A percentile compares a stretch with the other conserved stretches of the same genome.
phyloP scores from a whole-genome alignment of 1,284 basidiomycete species.

The Cryptococcus sp. region DNA sequence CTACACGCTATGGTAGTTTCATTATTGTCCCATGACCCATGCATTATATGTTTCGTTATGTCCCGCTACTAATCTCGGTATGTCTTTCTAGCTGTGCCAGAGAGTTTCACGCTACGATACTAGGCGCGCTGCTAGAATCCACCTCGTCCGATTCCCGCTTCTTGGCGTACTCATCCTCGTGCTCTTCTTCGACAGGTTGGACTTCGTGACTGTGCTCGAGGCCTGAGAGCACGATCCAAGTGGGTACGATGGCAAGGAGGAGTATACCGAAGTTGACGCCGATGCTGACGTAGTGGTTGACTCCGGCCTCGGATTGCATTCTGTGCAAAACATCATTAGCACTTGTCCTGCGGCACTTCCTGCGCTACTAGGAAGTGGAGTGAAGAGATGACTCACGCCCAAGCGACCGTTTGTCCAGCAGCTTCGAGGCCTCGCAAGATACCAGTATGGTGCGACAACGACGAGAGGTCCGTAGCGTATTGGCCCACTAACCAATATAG shows the following conservation, averaged over 20 bases:
- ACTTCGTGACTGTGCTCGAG: conserved; percentile 28
- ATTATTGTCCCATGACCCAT: too few relatives aligned
- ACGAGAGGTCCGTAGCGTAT: conserved; percentile 28
- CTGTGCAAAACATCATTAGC: conserved; percentile 6
- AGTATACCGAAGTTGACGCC: conserved; percentile 36
- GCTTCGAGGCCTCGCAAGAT: conserved; percentile 34
- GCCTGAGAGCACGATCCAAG: conserved; percentile 29
- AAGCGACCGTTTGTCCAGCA: conserved; percentile 34
- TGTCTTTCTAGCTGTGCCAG: too few relatives aligned
- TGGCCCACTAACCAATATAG: conserved; percentile 36
- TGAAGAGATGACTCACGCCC: conserved; percentile 26
- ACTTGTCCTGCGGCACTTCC: neutral
- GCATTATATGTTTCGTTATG: too few relatives aligned
- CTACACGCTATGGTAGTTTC: too few relatives aligned
- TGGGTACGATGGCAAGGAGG: conserved; percentile 22
- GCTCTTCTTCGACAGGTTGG: too few relatives aligned
- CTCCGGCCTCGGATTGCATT: conserved; percentile 31
- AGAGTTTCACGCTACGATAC: too few relatives aligned
- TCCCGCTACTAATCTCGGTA: too few relatives aligned
- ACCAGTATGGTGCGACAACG: conserved; percentile 27
- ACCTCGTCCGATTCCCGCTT: too few relatives aligned
- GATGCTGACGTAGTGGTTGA: conserved; percentile 34
- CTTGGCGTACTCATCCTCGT: too few relatives aligned
- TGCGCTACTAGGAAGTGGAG: neutral
- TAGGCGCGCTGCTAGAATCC: too few relatives aligned